A percentile compares a stretch with the other conserved stretches of the same genome.
Evolutionary conservation across 2,329 filamentous ascomycete genomes (phyloP).

Genomic region (Scopulariopsis brevicaulis): DNA sequence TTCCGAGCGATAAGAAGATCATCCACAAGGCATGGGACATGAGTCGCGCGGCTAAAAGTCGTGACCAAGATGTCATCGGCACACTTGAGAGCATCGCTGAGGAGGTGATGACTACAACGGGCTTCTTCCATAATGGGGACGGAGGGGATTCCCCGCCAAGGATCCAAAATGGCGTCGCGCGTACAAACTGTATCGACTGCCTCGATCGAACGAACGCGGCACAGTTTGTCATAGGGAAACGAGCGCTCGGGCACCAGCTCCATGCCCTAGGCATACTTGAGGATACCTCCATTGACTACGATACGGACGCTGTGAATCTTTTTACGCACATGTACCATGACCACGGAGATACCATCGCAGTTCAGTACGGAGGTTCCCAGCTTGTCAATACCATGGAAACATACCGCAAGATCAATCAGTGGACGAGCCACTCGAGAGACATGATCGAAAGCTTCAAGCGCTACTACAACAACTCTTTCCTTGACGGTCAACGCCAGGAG

Average conservation of each 20-base stretch:
- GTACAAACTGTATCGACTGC: conserved; percentile 97
- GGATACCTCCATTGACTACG: conserved; percentile 72
- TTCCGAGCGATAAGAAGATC: conserved; percentile 75
- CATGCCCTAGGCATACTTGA: conserved; percentile 83
- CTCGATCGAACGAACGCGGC: conserved; percentile 94
- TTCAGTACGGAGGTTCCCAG: conserved; percentile 95
- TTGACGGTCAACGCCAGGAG: conserved; percentile 95
- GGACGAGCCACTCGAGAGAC: conserved; percentile 92
- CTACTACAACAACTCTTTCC: conserved; percentile 97
- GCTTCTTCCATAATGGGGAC: conserved; percentile 92
- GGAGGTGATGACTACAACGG: conserved; percentile 72
- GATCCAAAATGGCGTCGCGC: conserved; percentile 83
- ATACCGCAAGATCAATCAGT: conserved; percentile 97
- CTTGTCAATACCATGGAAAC: conserved; percentile 99
- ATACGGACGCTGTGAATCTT: conserved; percentile 89
- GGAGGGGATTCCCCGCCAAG: conserved; percentile 50
- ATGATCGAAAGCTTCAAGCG: conserved; percentile 99
- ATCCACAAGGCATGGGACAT: conserved; percentile 96
- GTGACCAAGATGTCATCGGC: conserved; percentile 87
- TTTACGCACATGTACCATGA: conserved; percentile 99
- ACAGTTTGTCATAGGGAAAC: conserved; percentile 94
- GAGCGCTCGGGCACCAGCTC: conserved; percentile 82
- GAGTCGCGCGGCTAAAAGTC: conserved; percentile 86
- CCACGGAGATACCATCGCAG: conserved; percentile 93
- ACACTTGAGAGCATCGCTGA: conserved; percentile 85